Percentiles rank a stretch among this genome's conserved stretches.
phyloP scores from a whole-genome alignment of 108 stramenopile genomes.

The Licmophora abbreviata region DNA sequence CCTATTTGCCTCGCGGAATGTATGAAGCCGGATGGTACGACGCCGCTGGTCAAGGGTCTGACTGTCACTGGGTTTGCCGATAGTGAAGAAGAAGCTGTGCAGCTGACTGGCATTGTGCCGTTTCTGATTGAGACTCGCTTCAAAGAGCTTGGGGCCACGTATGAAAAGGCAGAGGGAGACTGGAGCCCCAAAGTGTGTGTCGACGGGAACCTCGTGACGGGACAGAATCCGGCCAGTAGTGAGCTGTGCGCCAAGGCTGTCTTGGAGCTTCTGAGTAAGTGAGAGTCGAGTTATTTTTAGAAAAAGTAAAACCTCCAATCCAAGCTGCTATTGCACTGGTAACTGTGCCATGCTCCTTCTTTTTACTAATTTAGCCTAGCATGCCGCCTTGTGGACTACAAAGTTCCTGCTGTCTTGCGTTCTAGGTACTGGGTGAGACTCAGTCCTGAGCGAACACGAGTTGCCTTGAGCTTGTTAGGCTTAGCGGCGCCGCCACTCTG shows the following conservation, averaged over 20 bases:
- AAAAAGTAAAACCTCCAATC: too few relatives aligned
- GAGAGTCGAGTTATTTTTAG: too few relatives aligned
- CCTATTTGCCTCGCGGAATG: slow-evolving; percentile 60
- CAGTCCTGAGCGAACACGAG: slow-evolving; percentile 56
- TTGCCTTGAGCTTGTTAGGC: slow-evolving; percentile 18
- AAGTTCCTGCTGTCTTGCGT: slow-evolving; percentile 58
- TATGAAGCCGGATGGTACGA: slow-evolving; percentile 37
- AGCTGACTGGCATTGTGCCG: slow-evolving; percentile 43
- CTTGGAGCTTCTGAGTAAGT: slow-evolving; percentile 24
- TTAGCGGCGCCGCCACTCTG: slow-evolving; percentile 36
- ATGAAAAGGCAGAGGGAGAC: slow-evolving; percentile 61
- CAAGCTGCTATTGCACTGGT: too few relatives aligned
- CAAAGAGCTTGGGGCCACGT: slow-evolving; percentile 65
- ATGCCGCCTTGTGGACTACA: too few relatives aligned
- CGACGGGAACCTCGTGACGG: slow-evolving; percentile 74
- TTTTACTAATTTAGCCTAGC: too few relatives aligned
- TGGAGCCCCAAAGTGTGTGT: slow-evolving; percentile 59
- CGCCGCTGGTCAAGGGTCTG: slow-evolving; percentile 52
- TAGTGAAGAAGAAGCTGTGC: slow-evolving; percentile 64
- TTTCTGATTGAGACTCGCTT: slow-evolving; percentile 61
- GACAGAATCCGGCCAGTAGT: slow-evolving; percentile 68
- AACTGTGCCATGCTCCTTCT: too few relatives aligned
- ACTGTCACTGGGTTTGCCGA: slow-evolving; percentile 70
- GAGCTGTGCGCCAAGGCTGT: slow-evolving; percentile 44
- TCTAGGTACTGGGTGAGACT: slow-evolving; percentile 66